These are phyloP conservation scores for Ascochyta pisi DNA, from an alignment of 2,329 filamentous ascomycete genomes.

Conservation along the genomic window DNA sequence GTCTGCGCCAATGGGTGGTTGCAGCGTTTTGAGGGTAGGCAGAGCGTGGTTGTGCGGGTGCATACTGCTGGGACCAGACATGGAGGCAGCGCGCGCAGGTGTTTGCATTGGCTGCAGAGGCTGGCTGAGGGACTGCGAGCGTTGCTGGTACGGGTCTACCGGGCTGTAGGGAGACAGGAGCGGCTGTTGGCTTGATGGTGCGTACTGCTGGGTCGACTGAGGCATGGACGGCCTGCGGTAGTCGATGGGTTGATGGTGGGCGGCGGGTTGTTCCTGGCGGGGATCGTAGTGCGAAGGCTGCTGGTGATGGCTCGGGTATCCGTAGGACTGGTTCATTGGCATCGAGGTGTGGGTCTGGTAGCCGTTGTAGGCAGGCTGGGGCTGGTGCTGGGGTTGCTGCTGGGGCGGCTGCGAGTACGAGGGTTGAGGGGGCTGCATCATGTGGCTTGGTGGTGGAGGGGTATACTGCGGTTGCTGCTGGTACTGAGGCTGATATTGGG, in stretches of 20 bases:
- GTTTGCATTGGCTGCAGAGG: slow-evolving; percentile 43
- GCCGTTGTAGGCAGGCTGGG: slow-evolving; percentile 33
- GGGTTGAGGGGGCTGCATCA: slow-evolving; percentile 50
- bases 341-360: slow-evolving; percentile 45
- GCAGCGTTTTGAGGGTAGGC: slow-evolving; percentile 53
- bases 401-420: slow-evolving; percentile 42
- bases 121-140: slow-evolving; percentile 47
- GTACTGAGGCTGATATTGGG: slow-evolving; percentile 43
- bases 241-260: slow-evolving; percentile 49
- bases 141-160: slow-evolving; percentile 48
- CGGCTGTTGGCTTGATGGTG: slow-evolving; percentile 38
- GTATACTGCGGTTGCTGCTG: slow-evolving; percentile 43
- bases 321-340: slow-evolving; percentile 51
- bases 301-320: slow-evolving; percentile 46
- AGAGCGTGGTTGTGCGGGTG: slow-evolving; percentile 47
- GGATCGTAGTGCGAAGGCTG: slow-evolving; percentile 49
- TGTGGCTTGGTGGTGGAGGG: slow-evolving; percentile 40
- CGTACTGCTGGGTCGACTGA: slow-evolving; percentile 44
- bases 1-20: slow-evolving; percentile 39
- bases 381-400: slow-evolving; percentile 15
- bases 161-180: slow-evolving; percentile 44
- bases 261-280: slow-evolving; percentile 49
- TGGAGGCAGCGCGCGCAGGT: slow-evolving; percentile 41
- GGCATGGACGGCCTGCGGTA: slow-evolving; percentile 52
- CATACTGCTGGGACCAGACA: slow-evolving; percentile 34